phyloP scores from a whole-genome alignment of 768 basidiomycete species.

The Tylopilus sp. region DNA sequence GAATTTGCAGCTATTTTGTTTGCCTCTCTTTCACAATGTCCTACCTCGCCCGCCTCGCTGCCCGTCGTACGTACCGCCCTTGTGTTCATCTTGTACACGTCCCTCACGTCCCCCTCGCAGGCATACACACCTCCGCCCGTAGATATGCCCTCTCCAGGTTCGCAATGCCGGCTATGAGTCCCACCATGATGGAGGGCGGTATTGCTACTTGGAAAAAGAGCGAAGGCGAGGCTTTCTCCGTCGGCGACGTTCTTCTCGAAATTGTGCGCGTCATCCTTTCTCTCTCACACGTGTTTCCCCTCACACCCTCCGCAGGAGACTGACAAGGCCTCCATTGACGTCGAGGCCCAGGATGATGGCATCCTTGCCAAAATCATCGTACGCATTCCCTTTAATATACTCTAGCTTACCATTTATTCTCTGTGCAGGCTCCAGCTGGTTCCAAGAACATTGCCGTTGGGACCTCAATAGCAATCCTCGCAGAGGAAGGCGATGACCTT shows the following conservation, averaged over 20 bases:
- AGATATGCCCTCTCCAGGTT: slow-evolving; percentile 82
- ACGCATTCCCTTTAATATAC: slow-evolving; percentile 31
- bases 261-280: slow-evolving; percentile 55
- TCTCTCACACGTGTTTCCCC: slow-evolving; percentile 1
- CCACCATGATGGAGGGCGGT: slow-evolving; percentile 99
- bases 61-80: slow-evolving; percentile 51
- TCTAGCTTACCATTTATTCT: slow-evolving; percentile 28
- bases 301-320: slow-evolving; percentile 68
- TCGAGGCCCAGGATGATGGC: slow-evolving; percentile 98
- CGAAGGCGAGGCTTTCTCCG: slow-evolving; percentile 86
- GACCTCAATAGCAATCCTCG: slow-evolving; percentile 84
- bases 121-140: slow-evolving; percentile 77
- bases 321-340: slow-evolving; percentile 99
- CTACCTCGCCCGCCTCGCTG: slow-evolving; percentile 59
- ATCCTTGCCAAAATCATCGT: slow-evolving; percentile 96
- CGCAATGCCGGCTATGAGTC: slow-evolving; percentile 98
- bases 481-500: slow-evolving; percentile 93
- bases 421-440: slow-evolving; percentile 69
- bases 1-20: slow-evolving; percentile 28
- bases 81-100: not conserved
- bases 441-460: slow-evolving; percentile 87
- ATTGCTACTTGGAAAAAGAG: slow-evolving; percentile 97
- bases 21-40: slow-evolving; percentile 42
- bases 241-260: slow-evolving; percentile 94
- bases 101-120: slow-evolving; percentile 37